Percentiles rank a stretch among this genome's conserved stretches.
phyloP scores from a whole-genome alignment of 2,329 filamentous ascomycete species.

The Aquanectria penicillioides region DNA sequence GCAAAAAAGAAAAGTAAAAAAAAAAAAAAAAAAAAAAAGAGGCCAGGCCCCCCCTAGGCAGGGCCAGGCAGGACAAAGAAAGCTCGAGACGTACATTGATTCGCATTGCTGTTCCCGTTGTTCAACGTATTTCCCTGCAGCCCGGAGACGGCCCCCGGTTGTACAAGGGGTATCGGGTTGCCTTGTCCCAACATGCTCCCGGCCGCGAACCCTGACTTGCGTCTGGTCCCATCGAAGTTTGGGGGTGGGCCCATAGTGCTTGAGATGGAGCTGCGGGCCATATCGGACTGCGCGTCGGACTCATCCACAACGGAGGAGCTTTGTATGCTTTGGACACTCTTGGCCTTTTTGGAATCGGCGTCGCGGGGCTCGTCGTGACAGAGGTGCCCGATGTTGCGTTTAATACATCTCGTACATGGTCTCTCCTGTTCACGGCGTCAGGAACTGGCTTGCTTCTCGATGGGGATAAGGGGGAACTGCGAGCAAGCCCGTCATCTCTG shows the following conservation, averaged over 20 bases:
- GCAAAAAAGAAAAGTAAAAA: conserved; percentile 30
- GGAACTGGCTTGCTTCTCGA: conserved; percentile 27
- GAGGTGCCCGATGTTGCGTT: conserved; percentile 97
- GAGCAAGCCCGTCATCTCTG: conserved; percentile 25
- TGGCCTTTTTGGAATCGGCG: conserved; percentile 80
- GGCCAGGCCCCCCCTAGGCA: conserved; percentile 23
- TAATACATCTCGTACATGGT: conserved; percentile 97
- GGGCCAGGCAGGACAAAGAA: conserved; percentile 32
- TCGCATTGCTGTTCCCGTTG: conserved; percentile 68
- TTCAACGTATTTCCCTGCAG: conserved; percentile 68
- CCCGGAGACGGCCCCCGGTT: conserved; percentile 75
- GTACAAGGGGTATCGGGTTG: conserved; percentile 73
- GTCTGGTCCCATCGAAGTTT: conserved; percentile 47
- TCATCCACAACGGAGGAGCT: conserved; percentile 67
- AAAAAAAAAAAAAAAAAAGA: conserved; percentile 27
- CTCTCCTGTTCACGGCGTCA: conserved; percentile 72
- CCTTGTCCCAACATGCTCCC: conserved; percentile 58
- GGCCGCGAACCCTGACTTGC: conserved; percentile 56
- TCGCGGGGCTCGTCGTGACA: conserved; percentile 98
- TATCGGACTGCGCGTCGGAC: conserved; percentile 62
- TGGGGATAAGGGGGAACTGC: no score
- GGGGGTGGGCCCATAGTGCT: conserved; percentile 67
- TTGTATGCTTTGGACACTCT: conserved; percentile 60
- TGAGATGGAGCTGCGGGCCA: conserved; percentile 64
- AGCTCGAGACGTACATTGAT: conserved; percentile 74